These are phyloP conservation scores for Hypomontagnella submonticulosa DNA, from an alignment of 495 filamentous ascomycete species.

Conservation along the genomic window DNA sequence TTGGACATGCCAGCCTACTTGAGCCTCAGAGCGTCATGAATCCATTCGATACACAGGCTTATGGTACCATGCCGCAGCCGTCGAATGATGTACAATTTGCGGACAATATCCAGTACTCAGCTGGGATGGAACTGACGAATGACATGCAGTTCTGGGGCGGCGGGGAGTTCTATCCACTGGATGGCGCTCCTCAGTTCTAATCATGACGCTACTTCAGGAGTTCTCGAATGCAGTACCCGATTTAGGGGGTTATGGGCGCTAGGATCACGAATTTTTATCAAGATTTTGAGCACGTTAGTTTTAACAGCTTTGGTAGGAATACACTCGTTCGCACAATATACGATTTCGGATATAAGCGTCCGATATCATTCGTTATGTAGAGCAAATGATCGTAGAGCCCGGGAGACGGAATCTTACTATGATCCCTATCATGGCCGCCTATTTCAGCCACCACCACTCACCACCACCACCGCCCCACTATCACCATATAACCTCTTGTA, in stretches of 20 bases:
- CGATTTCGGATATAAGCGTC: no score
- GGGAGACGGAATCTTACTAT: no score
- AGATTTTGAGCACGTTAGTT: no score
- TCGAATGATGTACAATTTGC: neutral
- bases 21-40: conserved; percentile 16
- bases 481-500: no score
- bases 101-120: neutral
- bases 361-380: no score
- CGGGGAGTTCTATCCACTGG: neutral
- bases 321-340: no score
- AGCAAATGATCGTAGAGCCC: no score
- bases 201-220: neutral
- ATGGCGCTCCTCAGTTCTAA: conserved; percentile 1
- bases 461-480: no score
- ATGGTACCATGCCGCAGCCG: neutral
- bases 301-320: no score
- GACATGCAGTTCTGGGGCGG: neutral
- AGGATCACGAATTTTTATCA: neutral
- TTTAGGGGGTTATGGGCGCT: neutral
- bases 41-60: neutral
- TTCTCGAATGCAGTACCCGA: neutral
- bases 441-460: no score
- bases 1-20: neutral
- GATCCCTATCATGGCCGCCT: no score
- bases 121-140: no score